These are phyloP conservation scores for Cutaneotrichosporon mucoides DNA, from an alignment of 1,284 basidiomycete genomes.

Conservation along the genomic window DNA sequence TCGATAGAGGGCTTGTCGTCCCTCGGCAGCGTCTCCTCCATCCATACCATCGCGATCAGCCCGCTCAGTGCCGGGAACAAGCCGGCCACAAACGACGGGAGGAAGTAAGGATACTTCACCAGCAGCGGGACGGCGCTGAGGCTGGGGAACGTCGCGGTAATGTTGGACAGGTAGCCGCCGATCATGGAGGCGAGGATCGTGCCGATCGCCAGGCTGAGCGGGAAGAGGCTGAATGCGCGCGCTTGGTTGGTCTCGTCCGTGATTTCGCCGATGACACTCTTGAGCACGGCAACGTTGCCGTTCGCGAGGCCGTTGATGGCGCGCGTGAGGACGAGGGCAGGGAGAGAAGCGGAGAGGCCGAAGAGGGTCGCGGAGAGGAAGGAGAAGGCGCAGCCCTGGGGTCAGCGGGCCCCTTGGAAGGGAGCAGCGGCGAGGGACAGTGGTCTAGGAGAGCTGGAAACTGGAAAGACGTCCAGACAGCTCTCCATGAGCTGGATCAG, in stretches of 20 bases:
- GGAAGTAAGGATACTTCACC: constrained; percentile 29
- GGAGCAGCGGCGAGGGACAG: no score
- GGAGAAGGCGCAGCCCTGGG: constrained; percentile 29
- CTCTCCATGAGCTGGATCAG: no score
- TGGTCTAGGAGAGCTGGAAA: no score
- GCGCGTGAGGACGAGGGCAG: constrained; percentile 29
- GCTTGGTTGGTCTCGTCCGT: constrained; percentile 40
- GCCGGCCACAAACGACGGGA: constrained; percentile 32
- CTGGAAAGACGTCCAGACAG: no score
- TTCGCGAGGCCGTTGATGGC: constrained; percentile 36
- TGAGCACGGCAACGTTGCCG: constrained; percentile 40
- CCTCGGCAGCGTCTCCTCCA: constrained; percentile 31
- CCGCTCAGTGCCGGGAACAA: constrained; percentile 28
- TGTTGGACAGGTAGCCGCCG: constrained; percentile 24
- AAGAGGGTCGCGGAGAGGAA: constrained; percentile 32
- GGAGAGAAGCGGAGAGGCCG: constrained; percentile 31
- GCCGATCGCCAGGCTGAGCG: constrained; percentile 34
- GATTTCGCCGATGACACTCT: constrained; percentile 38
- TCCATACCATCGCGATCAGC: constrained; percentile 24
- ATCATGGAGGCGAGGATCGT: constrained; percentile 35
- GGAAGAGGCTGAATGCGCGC: constrained; percentile 39
- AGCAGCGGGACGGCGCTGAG: constrained; percentile 30
- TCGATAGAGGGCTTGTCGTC: not conserved
- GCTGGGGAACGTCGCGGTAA: constrained; percentile 15
- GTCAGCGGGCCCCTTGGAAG: no score